Base-by-base conservation (phyloP, 1,139 yeast genomes). In the Arxiozyma bovina region DNA sequence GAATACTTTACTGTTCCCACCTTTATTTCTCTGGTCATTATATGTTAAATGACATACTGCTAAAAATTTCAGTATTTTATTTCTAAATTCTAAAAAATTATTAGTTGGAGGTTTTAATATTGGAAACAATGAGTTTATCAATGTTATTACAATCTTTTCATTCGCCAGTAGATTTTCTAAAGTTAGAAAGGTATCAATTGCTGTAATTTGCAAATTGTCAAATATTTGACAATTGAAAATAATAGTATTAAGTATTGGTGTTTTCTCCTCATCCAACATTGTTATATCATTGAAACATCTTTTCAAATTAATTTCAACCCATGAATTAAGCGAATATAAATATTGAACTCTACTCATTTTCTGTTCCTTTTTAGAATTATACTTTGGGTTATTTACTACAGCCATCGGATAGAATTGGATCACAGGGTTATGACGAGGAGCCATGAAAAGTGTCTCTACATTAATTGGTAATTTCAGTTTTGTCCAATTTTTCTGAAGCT, bases 401-500 rank as follows among this genome's bases (percentile, higher is more conserved):
- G 38, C 23, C 49, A 46, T 46, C 17, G 49, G 49, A 38, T 46
- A 46, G n/a, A 46, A 46, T 34, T 46, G 49, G 7, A 46, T 18
- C 15, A 46, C 41, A 22, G 49, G 49, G 17, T 46, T 46, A 34
- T 25, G 38, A 21, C 40, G 42, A 15, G 40, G 18, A 1, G 42
- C 41, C 40, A 34, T 46, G 20, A 46, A 46, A 20, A 61, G 23
- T 17, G 45, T 50, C 40, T 63, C 65, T 3, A 58, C 57, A 51
- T 63, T 65, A 27, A 54, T 54, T 1, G 70, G 66, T 1, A 61
- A 42, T 5, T 53, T 52, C 2, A 60, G 20, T 1, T 17, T 27
- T 4, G 58, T 55, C 58, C 70, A 56, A 21, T 53, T 58, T 40
- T 52, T 46, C 2, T 57, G 60, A 20, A 70, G 44, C 7, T 61